Conservation (phyloP, 768 basidiomycete species). For the Boletellus sp. region DNA sequence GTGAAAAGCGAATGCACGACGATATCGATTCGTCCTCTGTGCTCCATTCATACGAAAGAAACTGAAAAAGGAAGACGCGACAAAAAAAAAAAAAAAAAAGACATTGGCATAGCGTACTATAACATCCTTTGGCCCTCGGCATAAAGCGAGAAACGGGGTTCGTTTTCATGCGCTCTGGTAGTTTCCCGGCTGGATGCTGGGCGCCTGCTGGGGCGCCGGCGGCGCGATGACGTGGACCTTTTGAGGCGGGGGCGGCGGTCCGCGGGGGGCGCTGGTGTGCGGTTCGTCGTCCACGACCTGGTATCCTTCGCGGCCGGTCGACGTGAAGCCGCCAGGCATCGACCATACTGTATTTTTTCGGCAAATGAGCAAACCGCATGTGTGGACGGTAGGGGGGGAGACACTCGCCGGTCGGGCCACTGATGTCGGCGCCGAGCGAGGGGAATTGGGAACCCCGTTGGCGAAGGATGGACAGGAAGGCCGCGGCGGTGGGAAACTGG, state of each 20-base stretch:
- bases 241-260: conserved; percentile 14
- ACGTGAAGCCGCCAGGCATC: conserved; percentile 72
- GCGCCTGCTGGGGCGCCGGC: conserved; percentile 15
- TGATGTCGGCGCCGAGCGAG: conserved; percentile 47
- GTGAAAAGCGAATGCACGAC: no score
- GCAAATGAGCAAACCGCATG: not conserved
- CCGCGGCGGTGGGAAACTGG: conserved; percentile 59
- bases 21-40: no score
- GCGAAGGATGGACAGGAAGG: conserved; percentile 49
- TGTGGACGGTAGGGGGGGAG: no score
- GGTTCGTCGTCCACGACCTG: conserved; percentile 55
- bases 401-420: conserved; percentile 55
- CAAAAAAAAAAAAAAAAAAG: no score
- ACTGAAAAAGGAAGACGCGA: no score
- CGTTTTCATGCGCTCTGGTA: conserved; percentile 29
- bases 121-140: not conserved
- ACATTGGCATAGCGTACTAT: no score
- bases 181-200: conserved; percentile 18
- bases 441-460: conserved; percentile 56
- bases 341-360: conserved; percentile 61
- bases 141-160: not conserved
- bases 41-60: no score
- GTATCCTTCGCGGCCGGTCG: conserved; percentile 51
- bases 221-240: conserved; percentile 9
- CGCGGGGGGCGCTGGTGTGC: conserved; percentile 14